Evolutionary conservation across 2,329 filamentous ascomycete species (phyloP).

Genomic region (Exserohilum rostratum): DNA sequence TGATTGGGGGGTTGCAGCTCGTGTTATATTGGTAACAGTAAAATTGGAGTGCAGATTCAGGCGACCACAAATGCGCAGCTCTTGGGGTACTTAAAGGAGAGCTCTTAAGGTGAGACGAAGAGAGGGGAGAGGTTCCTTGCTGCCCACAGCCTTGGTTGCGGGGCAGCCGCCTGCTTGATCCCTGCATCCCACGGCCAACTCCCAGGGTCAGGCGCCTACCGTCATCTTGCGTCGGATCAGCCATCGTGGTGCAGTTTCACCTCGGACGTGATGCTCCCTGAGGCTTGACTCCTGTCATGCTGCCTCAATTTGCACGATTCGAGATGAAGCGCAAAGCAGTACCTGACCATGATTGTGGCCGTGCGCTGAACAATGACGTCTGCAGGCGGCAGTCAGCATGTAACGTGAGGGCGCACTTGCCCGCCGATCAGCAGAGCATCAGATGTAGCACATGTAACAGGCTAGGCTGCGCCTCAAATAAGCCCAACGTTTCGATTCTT

Average conservation of each 20-base stretch:
- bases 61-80: slow-evolving; percentile 3
- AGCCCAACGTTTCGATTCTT: not conserved
- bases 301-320: not conserved
- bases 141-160: slow-evolving; percentile 24
- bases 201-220: slow-evolving; percentile 20
- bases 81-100: slow-evolving; percentile 18
- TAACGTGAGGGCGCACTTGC: no score
- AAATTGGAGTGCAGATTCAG: slow-evolving; percentile 6
- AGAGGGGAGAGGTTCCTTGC: slow-evolving; percentile 16
- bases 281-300: not conserved
- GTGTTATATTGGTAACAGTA: not conserved
- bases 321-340: not conserved
- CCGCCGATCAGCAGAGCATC: not conserved
- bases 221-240: slow-evolving; percentile 26
- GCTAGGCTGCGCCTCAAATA: not conserved
- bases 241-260: slow-evolving; percentile 11
- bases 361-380: not conserved
- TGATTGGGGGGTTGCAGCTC: not conserved
- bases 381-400: slow-evolving; percentile 1
- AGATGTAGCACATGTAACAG: not conserved
- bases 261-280: not conserved
- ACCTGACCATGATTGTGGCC: not conserved
- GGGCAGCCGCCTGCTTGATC: slow-evolving; percentile 24
- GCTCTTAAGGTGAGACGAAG: slow-evolving; percentile 14
- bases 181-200: slow-evolving; percentile 23